These are phyloP conservation scores for Flaveria brownii DNA, from an alignment of 129 eudicot genomes.

Conservation along the genomic window DNA sequence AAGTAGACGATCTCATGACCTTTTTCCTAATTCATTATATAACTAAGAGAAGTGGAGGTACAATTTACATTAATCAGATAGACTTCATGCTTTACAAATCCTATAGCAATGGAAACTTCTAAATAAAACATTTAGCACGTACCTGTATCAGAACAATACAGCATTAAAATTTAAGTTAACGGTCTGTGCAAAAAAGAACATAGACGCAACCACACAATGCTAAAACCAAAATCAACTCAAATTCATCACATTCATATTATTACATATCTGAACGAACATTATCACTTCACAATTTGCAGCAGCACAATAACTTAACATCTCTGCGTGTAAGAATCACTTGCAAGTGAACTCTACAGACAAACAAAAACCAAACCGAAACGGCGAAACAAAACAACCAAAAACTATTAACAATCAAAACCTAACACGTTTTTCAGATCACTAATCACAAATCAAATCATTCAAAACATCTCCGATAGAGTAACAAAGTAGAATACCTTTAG, in stretches of 20 bases:
- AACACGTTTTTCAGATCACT: slow-evolving; percentile 12
- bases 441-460: slow-evolving; percentile 5
- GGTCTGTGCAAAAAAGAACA: neutral
- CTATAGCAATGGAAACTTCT: neutral
- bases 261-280: slow-evolving; percentile 2
- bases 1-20: no score
- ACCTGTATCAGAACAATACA: slow-evolving; percentile 3
- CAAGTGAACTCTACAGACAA: neutral
- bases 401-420: neutral
- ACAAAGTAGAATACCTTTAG: slow-evolving; percentile 48
- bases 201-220: neutral
- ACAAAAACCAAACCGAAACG: neutral
- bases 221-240: neutral
- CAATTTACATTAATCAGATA: neutral
- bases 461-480: neutral
- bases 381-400: neutral
- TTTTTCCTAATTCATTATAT: no score
- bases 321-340: neutral
- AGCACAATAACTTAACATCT: slow-evolving; percentile 8
- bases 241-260: neutral
- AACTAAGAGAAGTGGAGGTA: no score
- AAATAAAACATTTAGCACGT: neutral
- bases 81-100: slow-evolving; percentile 18
- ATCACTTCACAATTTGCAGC: neutral
- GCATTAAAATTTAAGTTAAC: neutral